These are phyloP conservation scores for Yamadazyma laniorum DNA, from an alignment of 805 yeast genomes.

Conservation along the genomic window DNA sequence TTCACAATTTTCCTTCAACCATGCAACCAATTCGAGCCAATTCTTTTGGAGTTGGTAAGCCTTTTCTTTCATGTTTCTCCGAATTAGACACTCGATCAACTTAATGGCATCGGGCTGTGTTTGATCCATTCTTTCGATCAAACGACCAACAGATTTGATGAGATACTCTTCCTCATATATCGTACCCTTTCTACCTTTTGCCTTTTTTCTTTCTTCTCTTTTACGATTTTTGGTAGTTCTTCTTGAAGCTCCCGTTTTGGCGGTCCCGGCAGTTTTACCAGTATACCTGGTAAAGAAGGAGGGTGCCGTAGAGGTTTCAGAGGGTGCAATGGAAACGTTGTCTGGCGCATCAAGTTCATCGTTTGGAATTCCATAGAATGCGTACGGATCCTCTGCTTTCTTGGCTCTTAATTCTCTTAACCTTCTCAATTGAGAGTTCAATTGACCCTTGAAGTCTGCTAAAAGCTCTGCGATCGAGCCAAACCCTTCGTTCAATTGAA, in stretches of 20 bases:
- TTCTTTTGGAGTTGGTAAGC: constrained; percentile 77
- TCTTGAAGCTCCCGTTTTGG: constrained; percentile 93
- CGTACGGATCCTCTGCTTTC: constrained; percentile 80
- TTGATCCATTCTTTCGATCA: constrained; percentile 74
- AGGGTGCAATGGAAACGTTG: constrained; percentile 90
- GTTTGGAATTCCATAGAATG: constrained; percentile 67
- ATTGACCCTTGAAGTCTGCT: constrained; percentile 90
- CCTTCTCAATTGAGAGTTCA: constrained; percentile 77
- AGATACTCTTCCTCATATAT: constrained; percentile 96
- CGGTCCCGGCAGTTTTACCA: constrained; percentile 94
- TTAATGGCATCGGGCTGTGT: constrained; percentile 72
- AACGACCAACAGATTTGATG: constrained; percentile 81
- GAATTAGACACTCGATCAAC: constrained; percentile 70
- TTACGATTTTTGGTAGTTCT: constrained; percentile 88
- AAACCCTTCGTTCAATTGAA: constrained; percentile 81
- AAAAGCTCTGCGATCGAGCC: constrained; percentile 82
- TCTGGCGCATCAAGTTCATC: constrained; percentile 75
- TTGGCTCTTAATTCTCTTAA: constrained; percentile 81
- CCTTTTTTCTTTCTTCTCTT: constrained; percentile 92
- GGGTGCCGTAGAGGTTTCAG: constrained; percentile 88
- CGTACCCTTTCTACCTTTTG: constrained; percentile 97
- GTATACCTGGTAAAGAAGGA: constrained; percentile 95
- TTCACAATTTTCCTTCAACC: constrained; percentile 57
- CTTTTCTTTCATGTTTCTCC: constrained; percentile 72
- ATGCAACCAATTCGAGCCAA: constrained; percentile 54